Evolutionary conservation across 169 alveolate genomes (phyloP).

Genomic region (Cryptosporidium ryanae): DNA sequence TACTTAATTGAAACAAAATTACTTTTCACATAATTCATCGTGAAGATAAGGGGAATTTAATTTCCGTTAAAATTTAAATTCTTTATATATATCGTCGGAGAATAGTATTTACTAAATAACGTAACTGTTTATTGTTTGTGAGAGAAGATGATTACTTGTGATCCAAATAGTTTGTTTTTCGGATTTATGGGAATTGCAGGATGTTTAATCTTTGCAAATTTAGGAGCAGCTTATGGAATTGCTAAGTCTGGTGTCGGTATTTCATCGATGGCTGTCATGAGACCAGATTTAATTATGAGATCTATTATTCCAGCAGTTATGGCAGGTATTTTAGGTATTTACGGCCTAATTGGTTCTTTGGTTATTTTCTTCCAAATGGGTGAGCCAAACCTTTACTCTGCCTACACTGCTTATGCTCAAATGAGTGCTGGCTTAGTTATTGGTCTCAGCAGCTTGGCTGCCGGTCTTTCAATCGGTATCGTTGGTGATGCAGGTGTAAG

Average conservation of each 20-base stretch:
- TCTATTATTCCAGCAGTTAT: constrained; percentile 99
- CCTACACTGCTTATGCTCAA: constrained; percentile 94
- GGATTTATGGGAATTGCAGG: constrained; percentile 98
- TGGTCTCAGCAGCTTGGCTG: constrained; percentile 95
- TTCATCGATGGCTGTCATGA: constrained; percentile 98
- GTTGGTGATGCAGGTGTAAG: constrained; percentile 99
- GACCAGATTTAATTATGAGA: constrained; percentile 99
- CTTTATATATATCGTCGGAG: not conserved
- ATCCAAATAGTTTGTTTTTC: constrained; percentile 94
- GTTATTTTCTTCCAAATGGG: constrained; percentile 82
- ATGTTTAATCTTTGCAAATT: constrained; percentile 83
- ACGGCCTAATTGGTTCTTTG: constrained; percentile 96
- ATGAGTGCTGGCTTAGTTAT: constrained; percentile 95
- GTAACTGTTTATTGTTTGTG: not conserved
- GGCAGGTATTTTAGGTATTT: constrained; percentile 99
- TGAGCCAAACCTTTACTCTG: constrained; percentile 86
- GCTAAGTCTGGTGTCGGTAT: constrained; percentile 99
- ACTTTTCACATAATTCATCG: no score
- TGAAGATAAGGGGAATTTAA: no score
- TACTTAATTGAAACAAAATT: not conserved
- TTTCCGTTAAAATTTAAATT: not conserved
- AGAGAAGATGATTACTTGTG: constrained; percentile 81
- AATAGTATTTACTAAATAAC: not conserved
- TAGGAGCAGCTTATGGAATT: constrained; percentile 99
- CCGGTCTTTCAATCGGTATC: constrained; percentile 99